phyloP scores from a whole-genome alignment of 495 filamentous ascomycete genomes.

The Penicillium alfredii region DNA sequence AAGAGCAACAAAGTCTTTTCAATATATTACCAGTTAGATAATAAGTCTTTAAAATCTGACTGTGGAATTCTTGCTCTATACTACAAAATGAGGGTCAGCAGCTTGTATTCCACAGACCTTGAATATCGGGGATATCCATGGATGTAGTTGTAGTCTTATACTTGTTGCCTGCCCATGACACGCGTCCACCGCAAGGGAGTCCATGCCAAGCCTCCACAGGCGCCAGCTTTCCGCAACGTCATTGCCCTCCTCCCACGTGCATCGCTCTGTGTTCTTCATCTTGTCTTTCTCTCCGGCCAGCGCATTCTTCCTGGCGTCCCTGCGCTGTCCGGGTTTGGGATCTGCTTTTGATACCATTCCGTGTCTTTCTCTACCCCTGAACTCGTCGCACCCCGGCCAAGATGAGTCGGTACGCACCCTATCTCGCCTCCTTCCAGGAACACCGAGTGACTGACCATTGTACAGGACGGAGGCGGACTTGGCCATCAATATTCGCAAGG shows the following conservation, averaged over 20 bases:
- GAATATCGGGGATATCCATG: no score
- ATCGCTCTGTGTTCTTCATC: slow-evolving; percentile 2
- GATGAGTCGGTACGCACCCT: slow-evolving; percentile 42
- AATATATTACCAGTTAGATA: no score
- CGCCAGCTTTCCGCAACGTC: slow-evolving; percentile 38
- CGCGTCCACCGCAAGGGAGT: no score
- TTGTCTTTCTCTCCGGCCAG: slow-evolving; percentile 13
- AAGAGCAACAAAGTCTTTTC: no score
- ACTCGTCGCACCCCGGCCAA: slow-evolving; percentile 19
- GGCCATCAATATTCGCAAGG: slow-evolving; percentile 92
- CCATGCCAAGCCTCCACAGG: slow-evolving; percentile 21
- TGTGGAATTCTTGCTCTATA: no score
- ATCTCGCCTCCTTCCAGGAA: not conserved
- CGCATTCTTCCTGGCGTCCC: slow-evolving; percentile 8
- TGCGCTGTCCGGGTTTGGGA: slow-evolving; percentile 23
- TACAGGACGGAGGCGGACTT: slow-evolving; percentile 85
- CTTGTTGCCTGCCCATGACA: no score
- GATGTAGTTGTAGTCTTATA: no score
- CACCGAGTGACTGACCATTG: slow-evolving; percentile 16
- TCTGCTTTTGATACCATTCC: slow-evolving; percentile 15
- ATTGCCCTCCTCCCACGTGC: slow-evolving; percentile 25
- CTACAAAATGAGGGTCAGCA: no score
- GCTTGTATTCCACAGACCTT: no score
- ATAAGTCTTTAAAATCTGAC: no score
- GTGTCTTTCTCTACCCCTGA: slow-evolving; percentile 21